Evolutionary conservation across 1,139 yeast genomes (phyloP).

Genomic region (Hyphopichia fennica): DNA sequence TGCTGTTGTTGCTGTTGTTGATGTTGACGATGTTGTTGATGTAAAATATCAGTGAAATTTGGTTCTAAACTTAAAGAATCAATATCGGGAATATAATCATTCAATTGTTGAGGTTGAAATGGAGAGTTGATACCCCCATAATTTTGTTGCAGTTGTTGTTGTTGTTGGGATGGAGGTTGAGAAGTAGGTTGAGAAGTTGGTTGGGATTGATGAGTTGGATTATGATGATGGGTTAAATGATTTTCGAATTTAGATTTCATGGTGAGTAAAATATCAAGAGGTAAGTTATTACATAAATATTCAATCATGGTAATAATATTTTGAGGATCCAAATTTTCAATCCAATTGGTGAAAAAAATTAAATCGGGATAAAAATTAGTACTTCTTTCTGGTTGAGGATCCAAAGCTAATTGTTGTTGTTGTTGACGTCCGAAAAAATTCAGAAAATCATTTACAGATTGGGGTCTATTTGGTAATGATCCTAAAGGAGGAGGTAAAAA

Average conservation of each 20-base stretch:
- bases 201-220: slow-evolving; percentile 5
- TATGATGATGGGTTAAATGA: slow-evolving; percentile 26
- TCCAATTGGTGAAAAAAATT: slow-evolving; percentile 59
- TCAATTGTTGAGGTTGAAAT: slow-evolving; percentile 1
- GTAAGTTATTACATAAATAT: slow-evolving; percentile 51
- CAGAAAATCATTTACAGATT: slow-evolving; percentile 44
- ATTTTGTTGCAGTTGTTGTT: slow-evolving; percentile 8
- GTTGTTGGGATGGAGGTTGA: too few species aligned
- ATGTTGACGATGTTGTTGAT: slow-evolving; percentile 6
- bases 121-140: background rate
- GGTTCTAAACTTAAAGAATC: slow-evolving; percentile 25
- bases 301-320: slow-evolving; percentile 63
- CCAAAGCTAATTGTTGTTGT: slow-evolving; percentile 13
- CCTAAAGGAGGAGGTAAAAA: slow-evolving; percentile 20
- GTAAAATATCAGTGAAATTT: slow-evolving; percentile 1
- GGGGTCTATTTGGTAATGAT: slow-evolving; percentile 42
- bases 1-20: slow-evolving; percentile 3
- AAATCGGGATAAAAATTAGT: slow-evolving; percentile 42
- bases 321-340: slow-evolving; percentile 52
- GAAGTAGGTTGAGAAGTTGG: slow-evolving; percentile 9
- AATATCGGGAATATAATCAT: slow-evolving; percentile 21
- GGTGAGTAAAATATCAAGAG: slow-evolving; percentile 47
- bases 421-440: slow-evolving; percentile 25
- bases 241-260: slow-evolving; percentile 42
- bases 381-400: slow-evolving; percentile 14